Evolutionary conservation across 805 yeast species (phyloP).

Genomic region (Ogataea haglerorum): DNA sequence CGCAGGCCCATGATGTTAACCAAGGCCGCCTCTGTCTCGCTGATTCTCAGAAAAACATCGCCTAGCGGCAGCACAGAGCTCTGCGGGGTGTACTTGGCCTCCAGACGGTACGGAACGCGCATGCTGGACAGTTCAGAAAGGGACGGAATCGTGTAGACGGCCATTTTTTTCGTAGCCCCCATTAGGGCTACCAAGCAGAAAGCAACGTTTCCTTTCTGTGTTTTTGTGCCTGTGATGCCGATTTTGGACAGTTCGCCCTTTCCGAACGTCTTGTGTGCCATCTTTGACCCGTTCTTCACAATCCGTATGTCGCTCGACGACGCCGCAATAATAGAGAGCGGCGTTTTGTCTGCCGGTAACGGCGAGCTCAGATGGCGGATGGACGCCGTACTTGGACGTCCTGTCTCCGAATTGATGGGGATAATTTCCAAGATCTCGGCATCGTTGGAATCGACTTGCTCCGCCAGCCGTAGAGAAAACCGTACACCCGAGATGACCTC

Average conservation of each 20-base stretch:
- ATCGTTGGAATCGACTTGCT: conserved; percentile 45
- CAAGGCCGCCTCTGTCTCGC: conserved; percentile 51
- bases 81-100: conserved; percentile 38
- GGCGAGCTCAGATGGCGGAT: conserved; percentile 51
- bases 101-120: conserved; percentile 41
- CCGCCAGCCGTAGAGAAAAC: conserved; percentile 53
- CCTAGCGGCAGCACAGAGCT: conserved; percentile 44
- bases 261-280: conserved; percentile 60
- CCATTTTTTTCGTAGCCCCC: conserved; percentile 27
- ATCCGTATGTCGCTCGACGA: conserved; percentile 62
- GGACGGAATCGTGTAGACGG: conserved; percentile 52
- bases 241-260: conserved; percentile 43
- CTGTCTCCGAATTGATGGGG: conserved; percentile 56
- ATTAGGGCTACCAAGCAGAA: conserved; percentile 31
- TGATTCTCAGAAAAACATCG: conserved; percentile 54
- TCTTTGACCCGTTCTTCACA: conserved; percentile 55
- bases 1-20: conserved; percentile 49
- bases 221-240: conserved; percentile 47
- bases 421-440: conserved; percentile 52
- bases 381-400: conserved; percentile 64
- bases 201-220: conserved; percentile 21
- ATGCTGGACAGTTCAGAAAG: conserved; percentile 54
- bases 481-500: conserved; percentile 67
- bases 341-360: conserved; percentile 44
- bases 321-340: conserved; percentile 57